These are phyloP conservation scores for Chrysopogon serrulatus DNA, from an alignment of 176 grass and related monocot species.

Conservation along the genomic window DNA sequence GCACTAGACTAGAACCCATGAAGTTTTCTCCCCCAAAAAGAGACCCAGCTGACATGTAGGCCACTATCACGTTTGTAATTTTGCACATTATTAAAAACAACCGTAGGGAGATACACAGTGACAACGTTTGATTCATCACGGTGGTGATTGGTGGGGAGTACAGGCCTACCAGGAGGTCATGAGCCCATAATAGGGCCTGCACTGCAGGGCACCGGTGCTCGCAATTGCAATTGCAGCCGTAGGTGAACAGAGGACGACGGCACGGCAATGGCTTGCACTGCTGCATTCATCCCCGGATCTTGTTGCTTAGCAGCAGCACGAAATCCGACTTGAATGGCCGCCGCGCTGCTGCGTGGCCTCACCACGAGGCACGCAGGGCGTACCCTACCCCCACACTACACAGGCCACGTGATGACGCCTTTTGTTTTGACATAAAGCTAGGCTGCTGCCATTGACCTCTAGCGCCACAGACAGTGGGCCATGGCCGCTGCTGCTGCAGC, in stretches of 20 bases:
- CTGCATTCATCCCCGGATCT: neutral
- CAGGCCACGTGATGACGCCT: neutral
- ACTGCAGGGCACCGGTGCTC: neutral
- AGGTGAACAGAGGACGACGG: neutral
- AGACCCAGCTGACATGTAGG: neutral
- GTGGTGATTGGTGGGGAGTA: neutral
- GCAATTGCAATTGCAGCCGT: no score
- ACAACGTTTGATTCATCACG: neutral
- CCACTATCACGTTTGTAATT: neutral
- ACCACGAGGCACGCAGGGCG: neutral
- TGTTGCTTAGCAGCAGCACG: neutral
- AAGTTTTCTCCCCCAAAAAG: neutral
- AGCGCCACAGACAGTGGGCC: neutral
- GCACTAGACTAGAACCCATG: neutral
- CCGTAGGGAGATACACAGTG: neutral
- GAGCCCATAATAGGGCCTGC: neutral
- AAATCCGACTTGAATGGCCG: slow-evolving; percentile 13
- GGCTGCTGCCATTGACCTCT: neutral
- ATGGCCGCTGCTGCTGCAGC: no score
- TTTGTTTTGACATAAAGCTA: neutral
- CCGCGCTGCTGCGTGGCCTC: neutral
- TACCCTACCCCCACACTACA: neutral
- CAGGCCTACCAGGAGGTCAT: neutral
- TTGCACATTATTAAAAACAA: neutral
- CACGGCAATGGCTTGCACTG: neutral